phyloP scores from a whole-genome alignment of 139 green algal genomes.

The Chlorella vulgaris region DNA sequence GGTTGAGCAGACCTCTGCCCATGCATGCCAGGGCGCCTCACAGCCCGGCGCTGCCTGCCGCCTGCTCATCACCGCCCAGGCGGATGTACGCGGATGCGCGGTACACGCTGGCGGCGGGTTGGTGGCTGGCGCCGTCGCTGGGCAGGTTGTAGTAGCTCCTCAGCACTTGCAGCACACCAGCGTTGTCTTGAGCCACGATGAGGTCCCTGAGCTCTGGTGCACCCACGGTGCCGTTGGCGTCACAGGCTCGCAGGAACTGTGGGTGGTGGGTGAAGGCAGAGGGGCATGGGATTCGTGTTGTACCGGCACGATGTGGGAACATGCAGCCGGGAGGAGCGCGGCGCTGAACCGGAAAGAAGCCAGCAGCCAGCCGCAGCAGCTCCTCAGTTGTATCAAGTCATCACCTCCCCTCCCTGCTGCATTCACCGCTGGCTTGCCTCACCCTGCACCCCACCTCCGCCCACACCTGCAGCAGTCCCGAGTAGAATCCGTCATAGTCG shows the following conservation, averaged over 20 bases:
- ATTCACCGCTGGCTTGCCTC: neutral
- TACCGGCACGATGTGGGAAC: too few species aligned
- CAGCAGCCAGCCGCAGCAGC: too few species aligned
- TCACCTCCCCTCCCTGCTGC: too few species aligned
- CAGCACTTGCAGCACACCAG: conserved; percentile 58
- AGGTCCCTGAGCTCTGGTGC: conserved; percentile 53
- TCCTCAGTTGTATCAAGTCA: too few species aligned
- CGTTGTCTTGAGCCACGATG: conserved; percentile 58
- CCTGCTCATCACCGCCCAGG: neutral
- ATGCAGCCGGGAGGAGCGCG: too few species aligned
- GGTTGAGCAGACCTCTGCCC: too few species aligned
- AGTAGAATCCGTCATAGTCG: conserved; percentile 71
- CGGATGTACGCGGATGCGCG: neutral
- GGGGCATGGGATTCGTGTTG: too few species aligned
- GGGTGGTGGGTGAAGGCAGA: too few species aligned
- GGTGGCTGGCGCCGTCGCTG: neutral
- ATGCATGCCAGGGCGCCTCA: neutral
- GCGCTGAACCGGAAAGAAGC: too few species aligned
- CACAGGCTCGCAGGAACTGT: conserved; percentile 53
- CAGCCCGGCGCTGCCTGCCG: neutral
- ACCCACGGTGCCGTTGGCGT: conserved; percentile 47
- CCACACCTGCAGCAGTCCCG: neutral
- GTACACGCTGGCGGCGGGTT: neutral
- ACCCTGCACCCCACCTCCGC: too few species aligned
- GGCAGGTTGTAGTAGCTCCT: conserved; percentile 48